Percentiles rank a stretch among this genome's conserved stretches.
Conservation (phyloP, 2,329 filamentous ascomycete species). For the Corinectria fuckeliana region DNA sequence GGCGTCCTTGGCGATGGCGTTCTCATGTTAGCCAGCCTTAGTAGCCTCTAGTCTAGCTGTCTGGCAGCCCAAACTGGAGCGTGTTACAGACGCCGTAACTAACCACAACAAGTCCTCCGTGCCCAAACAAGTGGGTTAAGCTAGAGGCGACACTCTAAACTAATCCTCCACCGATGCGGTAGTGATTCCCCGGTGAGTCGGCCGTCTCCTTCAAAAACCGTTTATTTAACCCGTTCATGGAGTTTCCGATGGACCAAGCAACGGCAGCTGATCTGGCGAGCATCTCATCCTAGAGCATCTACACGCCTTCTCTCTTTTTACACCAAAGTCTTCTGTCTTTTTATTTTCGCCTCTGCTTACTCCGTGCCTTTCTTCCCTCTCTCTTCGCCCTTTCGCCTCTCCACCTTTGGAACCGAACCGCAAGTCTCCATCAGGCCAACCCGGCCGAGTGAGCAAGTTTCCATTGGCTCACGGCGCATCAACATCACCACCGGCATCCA, state of each 20-base stretch:
- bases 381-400: constrained; percentile 14
- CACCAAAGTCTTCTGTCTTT: neutral
- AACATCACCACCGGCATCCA: constrained; percentile 29
- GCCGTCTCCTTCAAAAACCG: constrained; percentile 2
- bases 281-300: neutral
- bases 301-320: neutral
- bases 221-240: too few relatives aligned
- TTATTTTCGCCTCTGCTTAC: neutral
- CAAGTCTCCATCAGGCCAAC: constrained; percentile 34
- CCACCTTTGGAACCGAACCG: constrained; percentile 12
- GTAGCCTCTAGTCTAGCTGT: neutral
- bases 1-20: neutral
- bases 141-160: neutral
- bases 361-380: constrained; percentile 10
- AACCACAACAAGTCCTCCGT: neutral
- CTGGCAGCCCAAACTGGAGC: constrained; percentile 5
- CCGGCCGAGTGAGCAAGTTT: constrained; percentile 53
- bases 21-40: constrained; percentile 5
- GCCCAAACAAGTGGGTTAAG: neutral
- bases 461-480: constrained; percentile 46
- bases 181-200: neutral
- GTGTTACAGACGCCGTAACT: neutral
- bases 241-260: neutral
- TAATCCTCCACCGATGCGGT: constrained; percentile 5
- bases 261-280: neutral